Evolutionary conservation across 148 eudicot genomes (phyloP).

Genomic region (Rhododendron ovatum): DNA sequence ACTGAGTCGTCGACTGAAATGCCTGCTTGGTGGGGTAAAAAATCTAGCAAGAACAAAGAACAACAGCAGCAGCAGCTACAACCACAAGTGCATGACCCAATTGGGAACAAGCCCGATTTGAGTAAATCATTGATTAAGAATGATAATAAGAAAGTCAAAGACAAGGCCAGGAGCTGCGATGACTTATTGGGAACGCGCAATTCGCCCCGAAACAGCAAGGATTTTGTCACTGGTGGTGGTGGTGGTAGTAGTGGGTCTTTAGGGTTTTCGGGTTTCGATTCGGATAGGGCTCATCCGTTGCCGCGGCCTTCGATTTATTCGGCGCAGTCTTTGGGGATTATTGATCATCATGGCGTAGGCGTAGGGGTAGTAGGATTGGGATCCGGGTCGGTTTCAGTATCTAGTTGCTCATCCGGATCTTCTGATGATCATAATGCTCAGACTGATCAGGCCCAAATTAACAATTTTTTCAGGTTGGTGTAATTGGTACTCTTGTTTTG

Average conservation of each 20-base stretch:
- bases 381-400: constrained; percentile 59
- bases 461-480: constrained; percentile 45
- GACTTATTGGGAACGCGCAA: constrained; percentile 22
- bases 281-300: constrained; percentile 61
- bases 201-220: constrained; percentile 31
- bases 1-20: constrained; percentile 19
- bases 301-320: constrained; percentile 46
- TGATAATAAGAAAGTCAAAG: constrained; percentile 14
- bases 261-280: constrained; percentile 59
- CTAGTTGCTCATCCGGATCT: constrained; percentile 82
- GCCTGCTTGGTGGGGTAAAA: constrained; percentile 86
- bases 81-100: neutral
- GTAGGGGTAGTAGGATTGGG: constrained; percentile 20
- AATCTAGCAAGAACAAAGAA: constrained; percentile 47
- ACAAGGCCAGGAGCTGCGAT: constrained; percentile 37
- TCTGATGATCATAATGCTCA: constrained; percentile 51
- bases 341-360: constrained; percentile 17
- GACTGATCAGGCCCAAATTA: constrained; percentile 43
- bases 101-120: constrained; percentile 2
- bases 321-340: constrained; percentile 12
- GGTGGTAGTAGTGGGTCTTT: constrained; percentile 26
- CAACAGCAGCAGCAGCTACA: constrained; percentile 6
- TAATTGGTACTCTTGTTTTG: neutral
- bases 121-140: constrained; percentile 4
- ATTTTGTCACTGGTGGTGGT: constrained; percentile 3